These are phyloP conservation scores for Ustilago bromivora DNA, from an alignment of 1,284 basidiomycete species.

Conservation along the genomic window DNA sequence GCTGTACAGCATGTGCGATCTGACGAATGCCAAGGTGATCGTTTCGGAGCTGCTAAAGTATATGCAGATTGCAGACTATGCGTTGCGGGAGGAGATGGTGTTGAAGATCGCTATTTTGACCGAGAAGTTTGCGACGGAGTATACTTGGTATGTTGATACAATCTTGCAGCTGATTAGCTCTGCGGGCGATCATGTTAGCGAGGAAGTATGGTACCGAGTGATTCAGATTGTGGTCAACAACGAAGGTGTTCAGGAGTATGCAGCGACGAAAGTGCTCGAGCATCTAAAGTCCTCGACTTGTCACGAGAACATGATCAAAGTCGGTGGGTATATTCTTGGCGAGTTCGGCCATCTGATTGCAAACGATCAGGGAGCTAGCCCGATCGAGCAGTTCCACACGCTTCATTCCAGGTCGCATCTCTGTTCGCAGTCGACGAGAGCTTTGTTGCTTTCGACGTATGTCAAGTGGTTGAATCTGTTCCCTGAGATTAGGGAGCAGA, in stretches of 20 bases:
- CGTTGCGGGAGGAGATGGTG: slow-evolving; percentile 96
- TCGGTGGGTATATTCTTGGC: slow-evolving; percentile 95
- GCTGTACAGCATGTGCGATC: slow-evolving; percentile 98
- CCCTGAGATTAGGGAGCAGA: slow-evolving; percentile 94
- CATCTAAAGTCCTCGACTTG: slow-evolving; percentile 88
- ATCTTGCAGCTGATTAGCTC: slow-evolving; percentile 91
- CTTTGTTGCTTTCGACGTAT: slow-evolving; percentile 93
- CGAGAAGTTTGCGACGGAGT: slow-evolving; percentile 90
- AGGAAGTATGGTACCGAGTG: slow-evolving; percentile 99
- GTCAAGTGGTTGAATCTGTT: slow-evolving; percentile 99
- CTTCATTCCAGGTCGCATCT: slow-evolving; percentile 95
- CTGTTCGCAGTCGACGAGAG: slow-evolving; percentile 90
- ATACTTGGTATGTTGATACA: slow-evolving; percentile 71
- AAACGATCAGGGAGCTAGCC: slow-evolving; percentile 91
- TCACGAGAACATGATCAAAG: slow-evolving; percentile 97
- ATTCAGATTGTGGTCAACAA: slow-evolving; percentile 99
- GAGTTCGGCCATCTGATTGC: slow-evolving; percentile 95
- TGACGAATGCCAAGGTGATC: slow-evolving; percentile 91
- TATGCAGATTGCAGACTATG: slow-evolving; percentile 93
- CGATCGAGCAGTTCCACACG: slow-evolving; percentile 92
- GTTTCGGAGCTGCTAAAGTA: slow-evolving; percentile 94
- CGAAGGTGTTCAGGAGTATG: slow-evolving; percentile 89
- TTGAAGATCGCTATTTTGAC: slow-evolving; percentile 98
- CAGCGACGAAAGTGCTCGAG: slow-evolving; percentile 91
- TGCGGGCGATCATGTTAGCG: slow-evolving; percentile 97